Conservation (phyloP, 2,329 filamentous ascomycete species). For the Lecanicillium sp. region DNA sequence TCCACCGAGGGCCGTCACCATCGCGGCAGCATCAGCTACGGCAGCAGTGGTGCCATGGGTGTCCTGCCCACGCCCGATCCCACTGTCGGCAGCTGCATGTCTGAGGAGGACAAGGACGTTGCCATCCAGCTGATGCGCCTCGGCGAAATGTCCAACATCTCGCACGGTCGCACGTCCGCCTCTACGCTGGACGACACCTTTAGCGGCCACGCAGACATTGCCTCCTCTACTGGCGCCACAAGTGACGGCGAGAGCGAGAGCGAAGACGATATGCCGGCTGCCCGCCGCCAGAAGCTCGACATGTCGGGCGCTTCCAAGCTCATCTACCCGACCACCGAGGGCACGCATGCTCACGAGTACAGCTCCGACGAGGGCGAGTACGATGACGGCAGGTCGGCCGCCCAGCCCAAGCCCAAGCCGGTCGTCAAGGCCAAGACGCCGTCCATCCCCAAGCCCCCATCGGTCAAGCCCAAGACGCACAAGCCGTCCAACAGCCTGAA, state of each 20-base stretch:
- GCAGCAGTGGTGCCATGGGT: constrained; percentile 39
- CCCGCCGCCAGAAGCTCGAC: constrained; percentile 54
- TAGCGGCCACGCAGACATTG: constrained; percentile 78
- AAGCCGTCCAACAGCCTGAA: constrained; percentile 37
- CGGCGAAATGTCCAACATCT: constrained; percentile 88
- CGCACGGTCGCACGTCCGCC: constrained; percentile 85
- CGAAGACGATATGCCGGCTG: constrained; percentile 53
- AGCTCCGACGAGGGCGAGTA: constrained; percentile 31
- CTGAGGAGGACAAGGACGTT: constrained; percentile 88
- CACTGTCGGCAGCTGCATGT: constrained; percentile 95
- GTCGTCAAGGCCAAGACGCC: too few relatives aligned
- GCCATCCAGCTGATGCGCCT: constrained; percentile 95
- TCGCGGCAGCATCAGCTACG: constrained; percentile 56
- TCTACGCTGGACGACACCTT: constrained; percentile 92
- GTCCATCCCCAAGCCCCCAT: constrained; percentile 9
- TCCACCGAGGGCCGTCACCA: constrained; percentile 51
- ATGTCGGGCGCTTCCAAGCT: constrained; percentile 36
- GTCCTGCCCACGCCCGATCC: constrained; percentile 90
- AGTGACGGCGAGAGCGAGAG: constrained; percentile 69
- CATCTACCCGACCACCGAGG: constrained; percentile 47
- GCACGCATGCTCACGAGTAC: constrained; percentile 37
- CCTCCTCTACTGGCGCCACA: constrained; percentile 79
- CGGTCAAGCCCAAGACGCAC: constrained; percentile 29
- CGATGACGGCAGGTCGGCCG: constrained; percentile 27
- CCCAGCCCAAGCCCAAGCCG: constrained; percentile 36